phyloP scores from a whole-genome alignment of 768 basidiomycete species.

The Collybiopsis luxurians region DNA sequence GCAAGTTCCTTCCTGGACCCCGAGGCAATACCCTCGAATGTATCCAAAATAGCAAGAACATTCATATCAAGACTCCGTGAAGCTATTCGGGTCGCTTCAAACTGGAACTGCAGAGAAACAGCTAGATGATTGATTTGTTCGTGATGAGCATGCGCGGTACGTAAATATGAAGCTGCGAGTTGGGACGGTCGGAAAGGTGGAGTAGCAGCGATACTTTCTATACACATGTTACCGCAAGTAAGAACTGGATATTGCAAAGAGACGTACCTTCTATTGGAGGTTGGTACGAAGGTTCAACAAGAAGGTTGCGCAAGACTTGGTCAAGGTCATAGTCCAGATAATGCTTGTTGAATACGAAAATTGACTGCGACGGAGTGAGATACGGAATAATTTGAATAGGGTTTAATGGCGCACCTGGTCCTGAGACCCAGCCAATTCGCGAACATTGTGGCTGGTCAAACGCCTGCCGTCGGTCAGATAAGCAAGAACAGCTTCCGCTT shows the following conservation, averaged over 20 bases:
- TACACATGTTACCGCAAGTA: conserved; percentile 2
- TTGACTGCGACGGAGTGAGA: conserved; percentile 37
- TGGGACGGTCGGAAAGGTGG: conserved; percentile 71
- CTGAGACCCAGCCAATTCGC: conserved; percentile 71
- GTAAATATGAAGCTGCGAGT: conserved; percentile 64
- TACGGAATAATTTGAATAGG: neutral
- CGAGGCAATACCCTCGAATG: conserved; percentile 59
- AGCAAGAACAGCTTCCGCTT: conserved; percentile 66
- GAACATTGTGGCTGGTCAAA: conserved; percentile 65
- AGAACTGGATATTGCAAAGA: neutral
- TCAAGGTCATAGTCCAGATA: conserved; percentile 71
- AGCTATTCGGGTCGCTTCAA: conserved; percentile 72
- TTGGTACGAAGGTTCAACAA: conserved; percentile 57
- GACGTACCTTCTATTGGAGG: conserved; percentile 68
- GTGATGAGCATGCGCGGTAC: conserved; percentile 60
- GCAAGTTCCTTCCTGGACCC: conserved; percentile 64
- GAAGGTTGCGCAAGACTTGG: conserved; percentile 63
- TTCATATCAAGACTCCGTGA: conserved; percentile 69
- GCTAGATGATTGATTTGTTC: conserved; percentile 55
- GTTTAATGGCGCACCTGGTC: conserved; percentile 56
- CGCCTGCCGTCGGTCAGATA: conserved; percentile 81
- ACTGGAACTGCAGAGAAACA: conserved; percentile 59
- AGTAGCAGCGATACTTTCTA: conserved; percentile 62
- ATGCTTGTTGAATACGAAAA: conserved; percentile 83
- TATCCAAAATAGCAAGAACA: conserved; percentile 66